Conservation (phyloP, 805 yeast genomes). For the Candida jianshihensis region DNA sequence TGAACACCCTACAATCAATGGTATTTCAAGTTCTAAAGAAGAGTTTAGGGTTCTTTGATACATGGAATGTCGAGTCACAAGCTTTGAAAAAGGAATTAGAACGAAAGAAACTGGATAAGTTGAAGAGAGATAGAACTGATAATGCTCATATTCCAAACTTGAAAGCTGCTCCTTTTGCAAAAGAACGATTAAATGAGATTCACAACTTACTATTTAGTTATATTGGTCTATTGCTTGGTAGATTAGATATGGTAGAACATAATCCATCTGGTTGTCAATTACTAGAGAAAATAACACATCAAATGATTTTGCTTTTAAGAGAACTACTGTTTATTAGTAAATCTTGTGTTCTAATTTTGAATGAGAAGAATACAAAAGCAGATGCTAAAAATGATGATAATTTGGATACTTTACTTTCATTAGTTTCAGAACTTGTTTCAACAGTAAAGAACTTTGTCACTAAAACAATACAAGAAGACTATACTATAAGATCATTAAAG, state of each 20-base stretch:
- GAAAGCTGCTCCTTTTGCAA: slow-evolving; percentile 50
- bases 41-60: slow-evolving; percentile 54
- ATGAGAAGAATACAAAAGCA: slow-evolving; percentile 16
- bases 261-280: slow-evolving; percentile 64
- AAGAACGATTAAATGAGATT: slow-evolving; percentile 57
- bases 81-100: slow-evolving; percentile 28
- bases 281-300: slow-evolving; percentile 60
- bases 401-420: slow-evolving; percentile 49
- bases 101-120: background rate
- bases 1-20: slow-evolving; percentile 56
- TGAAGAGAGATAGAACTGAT: slow-evolving; percentile 9
- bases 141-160: slow-evolving; percentile 34
- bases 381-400: slow-evolving; percentile 28
- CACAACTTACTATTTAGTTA: slow-evolving; percentile 53
- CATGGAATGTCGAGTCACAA: slow-evolving; percentile 66
- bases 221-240: slow-evolving; percentile 62
- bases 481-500: slow-evolving; percentile 3
- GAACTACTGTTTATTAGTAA: slow-evolving; percentile 59
- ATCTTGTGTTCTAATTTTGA: slow-evolving; percentile 31
- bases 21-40: slow-evolving; percentile 62
- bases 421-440: slow-evolving; percentile 59
- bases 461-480: slow-evolving; percentile 39
- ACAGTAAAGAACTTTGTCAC: slow-evolving; percentile 58
- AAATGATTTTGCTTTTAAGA: slow-evolving; percentile 54
- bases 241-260: slow-evolving; percentile 71